Evolutionary conservation across 202 grass and related monocot genomes (phyloP), one percentile per base, ranked within the genome.

Genomic region (Digitaria exilis): DNA sequence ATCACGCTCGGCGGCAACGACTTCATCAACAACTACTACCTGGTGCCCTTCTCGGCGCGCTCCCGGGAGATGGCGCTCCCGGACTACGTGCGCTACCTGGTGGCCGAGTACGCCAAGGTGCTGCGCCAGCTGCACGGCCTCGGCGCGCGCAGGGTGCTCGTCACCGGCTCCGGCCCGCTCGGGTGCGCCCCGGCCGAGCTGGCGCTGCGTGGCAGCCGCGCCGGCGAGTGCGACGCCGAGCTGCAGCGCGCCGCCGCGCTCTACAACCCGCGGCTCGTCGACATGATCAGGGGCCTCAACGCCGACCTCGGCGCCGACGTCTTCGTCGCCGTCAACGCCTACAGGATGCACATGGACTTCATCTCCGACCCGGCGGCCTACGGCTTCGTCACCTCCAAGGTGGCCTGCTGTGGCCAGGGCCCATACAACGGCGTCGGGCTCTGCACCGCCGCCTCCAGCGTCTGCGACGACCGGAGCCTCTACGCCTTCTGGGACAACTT

Each of bases 391-490:
- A 89, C 87, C 21, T 87, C 95, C 31, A 95, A 98, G 80, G 65
- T 95, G 32, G 95, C 95, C 28, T 98, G 95, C 80, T 98, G 95
- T 76, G 95, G 95, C 5, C 95, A 98, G 86, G 95, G 95, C 5
- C 92, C 88, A 1, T 98, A 90, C 87, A 98, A 98, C 5, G 92
- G 92, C 51, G 25, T 98, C 3, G 95, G 95, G 4, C 84, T 93
- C 24, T 98, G 95, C 87, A 95, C 92, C 3, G 15, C 29, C 1
- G 30, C 76, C 2, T 98, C 95, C 35, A 93, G 71, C 82, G 35
- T 98, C 54, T 98, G 94, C 70, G 68, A 65, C 0, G 77, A 97
- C 84, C 80, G 91, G 2, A 34, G 43, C 32, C 43, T 65, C 46
- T 93, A 91, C 65, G 89, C 80, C 15, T 98, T 98, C 79, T 98